Percentiles rank a stretch among this genome's conserved stretches.
Evolutionary conservation across 306 rosid species (phyloP).

Genomic region (Vigna radiata): DNA sequence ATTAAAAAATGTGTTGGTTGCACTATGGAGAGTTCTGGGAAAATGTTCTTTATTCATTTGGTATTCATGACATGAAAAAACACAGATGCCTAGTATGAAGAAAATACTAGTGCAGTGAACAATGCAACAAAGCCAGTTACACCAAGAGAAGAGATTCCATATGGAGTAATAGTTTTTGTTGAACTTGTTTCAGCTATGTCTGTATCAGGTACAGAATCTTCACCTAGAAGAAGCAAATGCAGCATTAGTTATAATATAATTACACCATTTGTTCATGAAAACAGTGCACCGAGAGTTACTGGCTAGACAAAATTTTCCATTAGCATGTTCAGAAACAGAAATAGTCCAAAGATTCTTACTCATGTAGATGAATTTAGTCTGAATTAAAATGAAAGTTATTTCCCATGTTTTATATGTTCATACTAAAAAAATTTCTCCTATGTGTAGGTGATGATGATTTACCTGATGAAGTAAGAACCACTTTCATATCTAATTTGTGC

Average conservation of each 20-base stretch:
- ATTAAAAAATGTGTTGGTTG: slow-evolving; percentile 31
- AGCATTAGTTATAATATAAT: neutral
- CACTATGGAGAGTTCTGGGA: slow-evolving; percentile 12
- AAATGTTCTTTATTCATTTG: slow-evolving; percentile 14
- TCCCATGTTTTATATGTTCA: neutral
- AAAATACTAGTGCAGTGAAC: slow-evolving; percentile 39
- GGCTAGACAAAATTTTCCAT: neutral
- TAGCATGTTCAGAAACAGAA: neutral
- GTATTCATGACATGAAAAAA: slow-evolving; percentile 26
- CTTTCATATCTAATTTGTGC: neutral
- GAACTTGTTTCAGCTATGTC: neutral
- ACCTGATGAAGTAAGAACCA: slow-evolving; percentile 31
- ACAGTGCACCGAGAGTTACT: neutral
- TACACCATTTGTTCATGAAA: neutral
- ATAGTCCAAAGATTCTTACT: neutral
- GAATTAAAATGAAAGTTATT: slow-evolving; percentile 8
- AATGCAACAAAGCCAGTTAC: slow-evolving; percentile 41
- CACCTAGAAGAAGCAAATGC: slow-evolving; percentile 28
- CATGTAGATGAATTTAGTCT: neutral
- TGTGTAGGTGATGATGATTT: neutral
- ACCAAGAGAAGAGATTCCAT: slow-evolving; percentile 25
- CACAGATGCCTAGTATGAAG: slow-evolving; percentile 28
- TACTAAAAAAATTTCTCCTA: neutral
- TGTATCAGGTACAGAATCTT: neutral
- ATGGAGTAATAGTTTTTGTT: slow-evolving; percentile 39